phyloP scores from a whole-genome alignment of 1,284 basidiomycete species.

The Fomitiporia mediterranea region DNA sequence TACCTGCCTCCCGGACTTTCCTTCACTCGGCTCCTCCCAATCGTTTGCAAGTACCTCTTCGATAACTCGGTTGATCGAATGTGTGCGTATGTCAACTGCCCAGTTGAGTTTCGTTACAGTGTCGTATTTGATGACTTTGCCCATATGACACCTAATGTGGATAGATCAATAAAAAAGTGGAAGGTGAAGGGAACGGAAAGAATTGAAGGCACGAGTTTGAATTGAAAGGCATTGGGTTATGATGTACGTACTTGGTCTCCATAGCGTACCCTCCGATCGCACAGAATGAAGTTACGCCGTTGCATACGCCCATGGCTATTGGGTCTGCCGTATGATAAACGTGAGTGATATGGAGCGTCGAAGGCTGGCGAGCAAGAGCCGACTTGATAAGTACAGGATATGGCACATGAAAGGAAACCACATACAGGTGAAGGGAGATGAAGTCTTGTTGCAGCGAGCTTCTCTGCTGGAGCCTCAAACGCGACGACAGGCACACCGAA shows the following conservation, averaged over 20 bases:
- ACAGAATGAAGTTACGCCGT: constrained; percentile 53
- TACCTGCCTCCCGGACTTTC: constrained; percentile 27
- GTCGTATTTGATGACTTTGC: constrained; percentile 84
- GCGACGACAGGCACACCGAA: constrained; percentile 83
- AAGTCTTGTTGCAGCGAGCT: constrained; percentile 67
- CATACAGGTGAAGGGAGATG: constrained; percentile 65
- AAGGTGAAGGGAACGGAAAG: background rate
- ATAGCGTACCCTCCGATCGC: constrained; percentile 58
- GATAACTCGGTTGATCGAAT: constrained; percentile 74
- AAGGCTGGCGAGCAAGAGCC: constrained; percentile 35
- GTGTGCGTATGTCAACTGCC: constrained; percentile 74
- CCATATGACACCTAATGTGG: constrained; percentile 67
- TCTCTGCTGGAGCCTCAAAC: constrained; percentile 80
- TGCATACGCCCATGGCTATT: constrained; percentile 61
- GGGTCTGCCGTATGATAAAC: constrained; percentile 73
- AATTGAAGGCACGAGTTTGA: constrained; percentile 27
- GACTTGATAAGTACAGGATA: background rate
- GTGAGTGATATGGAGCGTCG: constrained; percentile 60
- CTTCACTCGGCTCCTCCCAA: constrained; percentile 46
- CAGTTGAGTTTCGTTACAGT: constrained; percentile 82
- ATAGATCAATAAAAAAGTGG: constrained; percentile 9
- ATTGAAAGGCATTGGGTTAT: background rate
- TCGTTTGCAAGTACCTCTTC: constrained; percentile 68
- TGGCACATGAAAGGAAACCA: background rate
- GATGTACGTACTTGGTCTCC: constrained; percentile 43